Conservation (phyloP, 164 flowering plant genomes). For the Cinnamomum chago region DNA sequence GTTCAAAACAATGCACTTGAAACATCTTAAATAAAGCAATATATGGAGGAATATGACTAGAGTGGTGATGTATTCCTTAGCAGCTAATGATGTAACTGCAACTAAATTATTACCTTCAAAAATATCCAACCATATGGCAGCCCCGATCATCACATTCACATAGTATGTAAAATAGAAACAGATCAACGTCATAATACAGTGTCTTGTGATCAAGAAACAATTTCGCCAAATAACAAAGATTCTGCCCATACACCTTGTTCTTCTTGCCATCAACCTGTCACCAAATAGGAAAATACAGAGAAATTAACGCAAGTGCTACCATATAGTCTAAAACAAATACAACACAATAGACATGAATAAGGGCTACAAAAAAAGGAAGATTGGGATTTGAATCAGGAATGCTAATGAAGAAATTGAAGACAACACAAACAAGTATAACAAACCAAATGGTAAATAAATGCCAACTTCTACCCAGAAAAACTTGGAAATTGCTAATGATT, state of each 20-base stretch:
- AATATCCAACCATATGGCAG: constrained; percentile 99
- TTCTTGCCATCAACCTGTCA: constrained; percentile 97
- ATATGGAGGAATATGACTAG: background rate
- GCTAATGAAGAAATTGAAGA: too few species aligned
- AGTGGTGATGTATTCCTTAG: background rate
- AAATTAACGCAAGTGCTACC: background rate
- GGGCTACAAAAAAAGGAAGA: background rate
- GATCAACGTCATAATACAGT: constrained; percentile 96
- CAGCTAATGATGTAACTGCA: background rate
- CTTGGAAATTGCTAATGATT: background rate
- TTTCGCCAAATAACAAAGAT: constrained; percentile 92
- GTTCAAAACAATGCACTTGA: background rate
- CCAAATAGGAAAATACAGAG: constrained; percentile 11
- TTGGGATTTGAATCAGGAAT: too few species aligned
- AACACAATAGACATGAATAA: background rate
- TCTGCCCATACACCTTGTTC: constrained; percentile 98
- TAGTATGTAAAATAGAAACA: constrained; percentile 82
- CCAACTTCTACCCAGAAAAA: background rate
- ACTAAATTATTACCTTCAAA: constrained; percentile 62
- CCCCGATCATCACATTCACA: constrained; percentile 99
- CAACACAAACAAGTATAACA: background rate
- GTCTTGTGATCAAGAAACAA: constrained; percentile 98
- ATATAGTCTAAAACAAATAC: background rate
- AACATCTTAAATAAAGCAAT: background rate
- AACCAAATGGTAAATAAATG: background rate